These are phyloP conservation scores for Tarenaya hassleriana DNA, from an alignment of 345 rosid species.

Conservation along the genomic window DNA sequence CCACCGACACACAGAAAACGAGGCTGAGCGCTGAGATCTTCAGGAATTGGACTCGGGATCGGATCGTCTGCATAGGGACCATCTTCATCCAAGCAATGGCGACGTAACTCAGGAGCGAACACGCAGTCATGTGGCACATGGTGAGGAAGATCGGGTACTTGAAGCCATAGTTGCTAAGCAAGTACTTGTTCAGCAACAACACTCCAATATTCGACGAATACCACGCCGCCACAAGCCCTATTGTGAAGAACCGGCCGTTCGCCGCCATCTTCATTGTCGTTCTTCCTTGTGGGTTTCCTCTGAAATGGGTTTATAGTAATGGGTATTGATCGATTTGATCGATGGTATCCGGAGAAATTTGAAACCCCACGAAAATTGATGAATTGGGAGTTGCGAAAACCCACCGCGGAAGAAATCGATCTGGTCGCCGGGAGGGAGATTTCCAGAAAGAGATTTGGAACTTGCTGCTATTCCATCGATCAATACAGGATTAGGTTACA, in stretches of 20 bases:
- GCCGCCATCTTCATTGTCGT: constrained; percentile 41
- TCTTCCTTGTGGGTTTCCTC: constrained; percentile 2
- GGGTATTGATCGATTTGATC: constrained; percentile 6
- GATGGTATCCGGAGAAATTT: constrained; percentile 6
- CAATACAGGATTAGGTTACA: constrained; percentile 17
- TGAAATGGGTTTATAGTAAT: background rate
- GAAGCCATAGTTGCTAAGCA: constrained; percentile 91
- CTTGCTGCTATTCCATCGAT: constrained; percentile 9
- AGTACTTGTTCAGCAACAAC: constrained; percentile 80
- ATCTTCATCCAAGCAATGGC: constrained; percentile 95
- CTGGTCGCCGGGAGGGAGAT: constrained; percentile 11
- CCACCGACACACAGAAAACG: constrained; percentile 93
- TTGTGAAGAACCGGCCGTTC: constrained; percentile 55
- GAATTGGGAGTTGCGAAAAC: background rate
- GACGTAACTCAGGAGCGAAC: constrained; percentile 80
- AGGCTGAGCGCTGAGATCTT: constrained; percentile 88
- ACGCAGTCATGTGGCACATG: constrained; percentile 99
- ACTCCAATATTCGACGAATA: constrained; percentile 97
- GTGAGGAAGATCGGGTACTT: constrained; percentile 97
- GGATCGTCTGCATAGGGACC: constrained; percentile 98
- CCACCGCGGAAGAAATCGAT: constrained; percentile 6
- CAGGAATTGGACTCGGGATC: constrained; percentile 76
- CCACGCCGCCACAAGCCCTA: constrained; percentile 84
- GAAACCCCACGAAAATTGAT: background rate
- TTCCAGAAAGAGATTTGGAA: background rate